Base-by-base conservation (phyloP, 345 rosid species). In the Cardamine resedifolia region DNA sequence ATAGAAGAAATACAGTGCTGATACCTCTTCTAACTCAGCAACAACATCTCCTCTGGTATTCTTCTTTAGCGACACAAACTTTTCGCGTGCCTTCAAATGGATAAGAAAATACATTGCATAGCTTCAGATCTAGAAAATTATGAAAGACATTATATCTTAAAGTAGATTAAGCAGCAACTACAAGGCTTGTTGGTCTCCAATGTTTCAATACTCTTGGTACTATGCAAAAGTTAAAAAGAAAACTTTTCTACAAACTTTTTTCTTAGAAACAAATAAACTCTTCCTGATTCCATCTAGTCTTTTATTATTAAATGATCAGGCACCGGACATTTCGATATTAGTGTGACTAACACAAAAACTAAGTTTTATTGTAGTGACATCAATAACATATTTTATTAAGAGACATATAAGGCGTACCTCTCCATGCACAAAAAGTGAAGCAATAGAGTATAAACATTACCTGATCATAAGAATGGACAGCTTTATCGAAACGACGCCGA, bases 1-100 rank as follows among this genome's bases (percentile, higher is more conserved):
- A 51, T 15, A 39, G 5, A 39, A 39, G 45, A 51, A 44, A 10
- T 23, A 48, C 36, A 79, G 16, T 57, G 50, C 28, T 52, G 19
- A 36, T 85, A 89, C 98, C 96, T 89, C 96, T 83, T 92, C 98
- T 57, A 89, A 78, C 74, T 83, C 94, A 16, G 88, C 88, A 82
- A 92, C 80, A 75, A 90, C 74, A 56, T 89, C 96, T 51, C 77
- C 89, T 53, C 82, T 80, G 27, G 95, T 79, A 79, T 77, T 92
- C 84, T 85, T 92, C 82, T 88, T 92, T 79, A 89, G 82, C 24
- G 98, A 88, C 19, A 86, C 90, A 85, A 83, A 88, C 77, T 86
- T 92, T 65, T 92, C 96, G 4, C 96, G 94, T 44, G 98, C 92
- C 96, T 92, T 81, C 48, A 71, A 80, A 78, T 24, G 59, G 19